Percentiles rank a stretch among this genome's conserved stretches.
phyloP scores from a whole-genome alignment of 2,329 filamentous ascomycete genomes.

The Penicillium sp. region DNA sequence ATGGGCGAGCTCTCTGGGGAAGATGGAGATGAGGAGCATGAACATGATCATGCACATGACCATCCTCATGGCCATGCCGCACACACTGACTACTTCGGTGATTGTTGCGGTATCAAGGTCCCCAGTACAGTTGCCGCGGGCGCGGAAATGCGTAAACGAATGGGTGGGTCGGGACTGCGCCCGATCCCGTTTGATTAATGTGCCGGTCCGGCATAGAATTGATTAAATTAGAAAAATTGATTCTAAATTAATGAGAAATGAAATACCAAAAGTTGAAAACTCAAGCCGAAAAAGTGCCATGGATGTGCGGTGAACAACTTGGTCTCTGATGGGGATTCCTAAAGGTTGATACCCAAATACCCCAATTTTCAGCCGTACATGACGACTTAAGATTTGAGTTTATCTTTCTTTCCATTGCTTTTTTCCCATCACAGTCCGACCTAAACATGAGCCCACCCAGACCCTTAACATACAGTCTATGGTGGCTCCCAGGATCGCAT shows the following conservation, averaged over 20 bases:
- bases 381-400: too few species aligned
- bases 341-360: too few species aligned
- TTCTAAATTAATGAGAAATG: neutral
- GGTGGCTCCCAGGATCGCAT: neutral
- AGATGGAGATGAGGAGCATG: slow-evolving; percentile 53
- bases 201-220: neutral
- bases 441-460: too few species aligned
- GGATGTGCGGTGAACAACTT: neutral
- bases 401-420: neutral
- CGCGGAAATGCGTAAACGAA: slow-evolving; percentile 80
- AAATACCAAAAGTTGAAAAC: neutral
- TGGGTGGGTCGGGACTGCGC: slow-evolving; percentile 67
- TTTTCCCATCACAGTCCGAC: too few species aligned
- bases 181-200: slow-evolving; percentile 53
- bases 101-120: slow-evolving; percentile 97
- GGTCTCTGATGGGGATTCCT: too few species aligned
- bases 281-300: neutral
- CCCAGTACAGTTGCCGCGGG: slow-evolving; percentile 91
- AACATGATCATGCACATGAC: slow-evolving; percentile 63
- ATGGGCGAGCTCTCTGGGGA: slow-evolving; percentile 65
- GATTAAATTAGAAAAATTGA: neutral
- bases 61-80: slow-evolving; percentile 70
- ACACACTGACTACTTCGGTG: slow-evolving; percentile 71
- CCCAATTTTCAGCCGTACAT: too few species aligned
- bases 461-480: too few species aligned